phyloP scores from a whole-genome alignment of 1,284 basidiomycete species.

The Golubevia sp. region DNA sequence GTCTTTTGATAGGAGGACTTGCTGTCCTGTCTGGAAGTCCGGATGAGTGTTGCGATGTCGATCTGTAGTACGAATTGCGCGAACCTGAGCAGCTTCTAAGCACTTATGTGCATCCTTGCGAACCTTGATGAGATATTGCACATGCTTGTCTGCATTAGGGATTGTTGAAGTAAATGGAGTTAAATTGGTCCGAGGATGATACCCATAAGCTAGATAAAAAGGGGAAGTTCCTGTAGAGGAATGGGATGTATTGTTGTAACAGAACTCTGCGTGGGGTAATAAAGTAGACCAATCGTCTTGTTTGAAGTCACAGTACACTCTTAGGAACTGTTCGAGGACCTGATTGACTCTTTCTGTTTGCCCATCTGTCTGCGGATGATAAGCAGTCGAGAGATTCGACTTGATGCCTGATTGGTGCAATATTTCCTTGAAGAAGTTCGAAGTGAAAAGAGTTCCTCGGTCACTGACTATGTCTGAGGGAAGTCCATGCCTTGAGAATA shows the following conservation, averaged over 20 bases:
- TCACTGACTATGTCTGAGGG: slow-evolving; percentile 1
- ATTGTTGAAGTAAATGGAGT: too few species aligned
- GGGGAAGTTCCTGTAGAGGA: slow-evolving; percentile 3
- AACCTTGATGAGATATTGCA: too few species aligned
- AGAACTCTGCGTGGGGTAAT: slow-evolving; percentile 11
- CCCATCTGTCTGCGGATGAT: slow-evolving; percentile 63
- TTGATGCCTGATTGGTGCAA: slow-evolving; percentile 23
- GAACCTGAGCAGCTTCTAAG: too few species aligned
- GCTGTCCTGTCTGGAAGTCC: too few species aligned
- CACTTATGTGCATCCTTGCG: too few species aligned
- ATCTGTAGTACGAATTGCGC: too few species aligned
- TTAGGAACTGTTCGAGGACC: slow-evolving; percentile 47
- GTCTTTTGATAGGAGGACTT: too few species aligned
- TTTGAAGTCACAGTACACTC: slow-evolving; percentile 11
- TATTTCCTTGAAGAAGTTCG: neutral
- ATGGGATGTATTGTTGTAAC: slow-evolving; percentile 4
- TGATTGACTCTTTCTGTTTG: slow-evolving; percentile 18
- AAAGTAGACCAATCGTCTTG: slow-evolving; percentile 6
- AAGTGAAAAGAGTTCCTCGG: slow-evolving; percentile 3
- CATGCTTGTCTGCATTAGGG: too few species aligned
- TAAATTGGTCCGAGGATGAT: slow-evolving; percentile 4
- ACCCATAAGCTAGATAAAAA: slow-evolving; percentile 3
- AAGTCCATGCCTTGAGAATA: slow-evolving; percentile 6
- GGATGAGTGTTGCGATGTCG: too few species aligned
- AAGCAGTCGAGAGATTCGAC: slow-evolving; percentile 64